These are phyloP conservation scores for Eurotiales sp. DNA, from an alignment of 2,329 filamentous ascomycete genomes.

Conservation along the genomic window DNA sequence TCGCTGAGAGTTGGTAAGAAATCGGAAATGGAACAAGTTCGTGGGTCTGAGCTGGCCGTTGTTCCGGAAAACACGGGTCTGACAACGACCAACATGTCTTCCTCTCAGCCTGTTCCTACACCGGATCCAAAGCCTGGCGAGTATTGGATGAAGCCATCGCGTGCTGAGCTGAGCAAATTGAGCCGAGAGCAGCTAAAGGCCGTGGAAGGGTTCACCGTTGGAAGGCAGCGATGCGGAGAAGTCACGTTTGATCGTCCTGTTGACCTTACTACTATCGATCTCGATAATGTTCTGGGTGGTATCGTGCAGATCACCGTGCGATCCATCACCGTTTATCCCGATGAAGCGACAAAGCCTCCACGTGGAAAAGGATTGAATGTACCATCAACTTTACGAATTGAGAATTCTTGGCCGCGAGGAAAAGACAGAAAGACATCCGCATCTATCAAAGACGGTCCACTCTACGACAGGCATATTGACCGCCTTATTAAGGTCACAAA, in stretches of 20 bases:
- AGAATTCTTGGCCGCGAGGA: conserved; percentile 87
- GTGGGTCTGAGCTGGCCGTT: conserved; percentile 71
- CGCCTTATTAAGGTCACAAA: conserved; percentile 73
- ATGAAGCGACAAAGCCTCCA: conserved; percentile 71
- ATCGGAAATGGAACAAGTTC: conserved; percentile 67
- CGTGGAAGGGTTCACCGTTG: conserved; percentile 73
- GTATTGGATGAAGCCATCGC: conserved; percentile 81
- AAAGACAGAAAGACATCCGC: conserved; percentile 55
- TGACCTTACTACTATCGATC: conserved; percentile 72
- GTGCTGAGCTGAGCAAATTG: conserved; percentile 74
- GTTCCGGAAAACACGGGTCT: conserved; percentile 60
- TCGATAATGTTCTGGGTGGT: conserved; percentile 73
- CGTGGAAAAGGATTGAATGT: conserved; percentile 88
- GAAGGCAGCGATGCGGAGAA: conserved; percentile 74
- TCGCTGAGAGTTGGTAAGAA: conserved; percentile 26
- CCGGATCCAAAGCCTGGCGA: conserved; percentile 61
- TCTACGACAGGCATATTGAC: conserved; percentile 74
- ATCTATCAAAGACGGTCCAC: conserved; percentile 58
- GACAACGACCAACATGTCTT: conserved; percentile 34
- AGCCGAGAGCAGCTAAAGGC: conserved; percentile 72
- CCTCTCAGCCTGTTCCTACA: conserved; percentile 27
- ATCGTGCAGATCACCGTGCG: conserved; percentile 75
- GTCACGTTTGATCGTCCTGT: conserved; percentile 79
- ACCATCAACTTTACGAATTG: conserved; percentile 78
- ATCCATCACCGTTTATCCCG: conserved; percentile 81